These are phyloP conservation scores for Saccharomyces pastorianus DNA, from an alignment of 1,139 yeast species.

Conservation along the genomic window DNA sequence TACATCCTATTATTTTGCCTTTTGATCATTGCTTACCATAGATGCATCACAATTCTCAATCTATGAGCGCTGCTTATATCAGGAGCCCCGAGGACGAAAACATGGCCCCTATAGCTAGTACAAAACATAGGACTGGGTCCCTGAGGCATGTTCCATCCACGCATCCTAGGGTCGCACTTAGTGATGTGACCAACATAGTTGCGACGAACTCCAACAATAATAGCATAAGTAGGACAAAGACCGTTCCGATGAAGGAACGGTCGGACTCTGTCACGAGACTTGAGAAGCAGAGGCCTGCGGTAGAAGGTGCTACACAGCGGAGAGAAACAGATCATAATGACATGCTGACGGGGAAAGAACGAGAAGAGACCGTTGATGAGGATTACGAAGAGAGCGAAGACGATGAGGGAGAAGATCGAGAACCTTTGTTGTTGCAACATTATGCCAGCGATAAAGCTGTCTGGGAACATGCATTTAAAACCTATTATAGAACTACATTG, in stretches of 20 bases:
- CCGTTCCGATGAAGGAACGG: not conserved
- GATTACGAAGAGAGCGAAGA: constrained; percentile 31
- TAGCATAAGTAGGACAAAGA: not conserved
- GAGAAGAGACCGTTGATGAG: constrained; percentile 6
- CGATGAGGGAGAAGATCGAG: constrained; percentile 31
- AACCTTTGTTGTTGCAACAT: constrained; percentile 24
- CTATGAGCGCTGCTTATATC: not conserved
- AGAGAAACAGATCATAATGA: not conserved
- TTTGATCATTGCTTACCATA: not conserved
- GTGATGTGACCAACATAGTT: not conserved
- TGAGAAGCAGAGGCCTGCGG: not conserved
- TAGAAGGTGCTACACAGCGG: not conserved
- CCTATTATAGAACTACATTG: constrained; percentile 43
- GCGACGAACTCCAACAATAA: not conserved
- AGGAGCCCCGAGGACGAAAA: constrained; percentile 8
- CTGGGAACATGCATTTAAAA: constrained; percentile 42
- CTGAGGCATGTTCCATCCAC: not conserved
- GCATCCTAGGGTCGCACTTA: not conserved
- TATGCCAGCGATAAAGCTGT: constrained; percentile 16
- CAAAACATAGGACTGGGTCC: not conserved
- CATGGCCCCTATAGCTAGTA: constrained; percentile 2
- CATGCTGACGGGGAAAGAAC: not conserved
- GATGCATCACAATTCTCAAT: constrained; percentile 5
- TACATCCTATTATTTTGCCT: not conserved
- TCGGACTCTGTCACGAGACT: not conserved